These are phyloP conservation scores for Phytophthora tentaculata DNA, from an alignment of 352 stramenopile genomes.

Conservation along the genomic window DNA sequence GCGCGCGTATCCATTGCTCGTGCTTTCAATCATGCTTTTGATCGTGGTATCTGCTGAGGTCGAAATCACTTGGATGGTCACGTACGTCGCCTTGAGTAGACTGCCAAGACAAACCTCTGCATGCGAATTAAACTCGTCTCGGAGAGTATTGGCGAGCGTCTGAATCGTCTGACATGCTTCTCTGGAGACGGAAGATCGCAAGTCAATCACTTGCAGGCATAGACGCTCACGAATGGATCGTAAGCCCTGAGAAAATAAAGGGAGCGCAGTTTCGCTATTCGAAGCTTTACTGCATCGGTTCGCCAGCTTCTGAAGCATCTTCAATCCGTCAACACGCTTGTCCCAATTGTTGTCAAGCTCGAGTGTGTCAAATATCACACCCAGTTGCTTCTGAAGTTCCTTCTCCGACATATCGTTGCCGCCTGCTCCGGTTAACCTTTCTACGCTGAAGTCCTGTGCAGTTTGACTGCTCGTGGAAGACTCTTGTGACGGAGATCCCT, in stretches of 20 bases:
- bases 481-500: slow-evolving; percentile 51
- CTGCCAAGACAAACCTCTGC: slow-evolving; percentile 76
- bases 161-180: slow-evolving; percentile 82
- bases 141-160: slow-evolving; percentile 57
- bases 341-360: slow-evolving; percentile 78
- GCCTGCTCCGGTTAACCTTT: slow-evolving; percentile 5
- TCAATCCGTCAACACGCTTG: slow-evolving; percentile 74
- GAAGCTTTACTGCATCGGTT: slow-evolving; percentile 48
- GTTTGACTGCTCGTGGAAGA: slow-evolving; percentile 49
- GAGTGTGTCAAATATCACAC: slow-evolving; percentile 62
- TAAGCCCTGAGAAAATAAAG: slow-evolving; percentile 42
- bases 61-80: slow-evolving; percentile 89
- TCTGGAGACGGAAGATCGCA: slow-evolving; percentile 79
- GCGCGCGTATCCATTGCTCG: slow-evolving; percentile 70
- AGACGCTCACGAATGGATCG: slow-evolving; percentile 67
- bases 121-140: slow-evolving; percentile 79
- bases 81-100: slow-evolving; percentile 85
- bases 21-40: slow-evolving; percentile 79
- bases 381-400: slow-evolving; percentile 68
- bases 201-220: slow-evolving; percentile 74
- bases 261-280: slow-evolving; percentile 37
- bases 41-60: slow-evolving; percentile 77
- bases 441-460: slow-evolving; percentile 18
- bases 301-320: slow-evolving; percentile 63
- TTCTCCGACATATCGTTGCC: slow-evolving; percentile 51